Percentiles rank a stretch among this genome's conserved stretches.
Evolutionary conservation across 805 yeast species (phyloP).

Genomic region (Candida fluviatilis): DNA sequence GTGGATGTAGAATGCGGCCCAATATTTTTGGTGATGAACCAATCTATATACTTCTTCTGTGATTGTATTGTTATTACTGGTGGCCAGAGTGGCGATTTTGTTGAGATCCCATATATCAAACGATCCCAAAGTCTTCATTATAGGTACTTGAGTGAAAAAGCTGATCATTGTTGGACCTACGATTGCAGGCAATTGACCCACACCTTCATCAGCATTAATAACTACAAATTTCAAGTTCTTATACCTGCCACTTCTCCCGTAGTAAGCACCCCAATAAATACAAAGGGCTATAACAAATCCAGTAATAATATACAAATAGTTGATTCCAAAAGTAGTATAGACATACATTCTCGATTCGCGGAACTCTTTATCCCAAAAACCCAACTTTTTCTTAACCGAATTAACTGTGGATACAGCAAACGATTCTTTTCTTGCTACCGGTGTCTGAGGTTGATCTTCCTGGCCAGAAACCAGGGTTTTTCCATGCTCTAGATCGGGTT

Average conservation of each 20-base stretch:
- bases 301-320: conserved; percentile 18
- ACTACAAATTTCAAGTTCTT: conserved; percentile 21
- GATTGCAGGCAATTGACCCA: conserved; percentile 18
- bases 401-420: neutral
- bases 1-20: conserved; percentile 25
- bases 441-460: too few relatives aligned
- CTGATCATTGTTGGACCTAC: conserved; percentile 19
- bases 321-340: conserved; percentile 16
- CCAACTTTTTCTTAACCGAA: conserved; percentile 13
- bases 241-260: conserved; percentile 16
- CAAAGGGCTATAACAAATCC: conserved; percentile 23
- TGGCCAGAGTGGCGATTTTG: conserved; percentile 15
- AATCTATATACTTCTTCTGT: conserved; percentile 23
- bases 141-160: conserved; percentile 19
- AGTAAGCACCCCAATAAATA: conserved; percentile 33
- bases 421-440: neutral
- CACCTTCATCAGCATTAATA: conserved; percentile 21
- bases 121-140: conserved; percentile 18
- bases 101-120: conserved; percentile 20
- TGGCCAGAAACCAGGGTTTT: too few relatives aligned
- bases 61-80: conserved; percentile 17
- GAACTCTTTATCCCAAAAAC: conserved; percentile 27
- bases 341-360: conserved; percentile 19
- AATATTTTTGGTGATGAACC: conserved; percentile 28
- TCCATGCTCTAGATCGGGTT: too few relatives aligned